phyloP scores from a whole-genome alignment of 2,329 filamentous ascomycete genomes.

The Botrytis tulipae region DNA sequence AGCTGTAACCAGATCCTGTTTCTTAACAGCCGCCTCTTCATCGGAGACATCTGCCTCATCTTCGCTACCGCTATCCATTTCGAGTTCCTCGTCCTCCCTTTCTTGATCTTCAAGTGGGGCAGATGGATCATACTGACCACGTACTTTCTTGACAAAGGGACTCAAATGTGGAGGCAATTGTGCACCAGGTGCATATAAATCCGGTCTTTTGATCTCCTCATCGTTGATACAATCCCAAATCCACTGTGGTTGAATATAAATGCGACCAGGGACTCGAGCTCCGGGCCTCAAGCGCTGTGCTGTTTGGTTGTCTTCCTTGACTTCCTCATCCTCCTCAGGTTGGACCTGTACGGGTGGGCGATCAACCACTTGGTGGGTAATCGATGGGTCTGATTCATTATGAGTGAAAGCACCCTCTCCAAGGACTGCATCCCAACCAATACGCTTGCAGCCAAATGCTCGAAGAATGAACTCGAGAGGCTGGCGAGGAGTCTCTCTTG shows the following conservation, averaged over 20 bases:
- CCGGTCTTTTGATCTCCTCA: slow-evolving; percentile 79
- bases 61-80: slow-evolving; percentile 56
- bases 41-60: slow-evolving; percentile 41
- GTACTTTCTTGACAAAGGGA: slow-evolving; percentile 86
- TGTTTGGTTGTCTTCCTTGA: slow-evolving; percentile 60
- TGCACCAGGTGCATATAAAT: slow-evolving; percentile 86
- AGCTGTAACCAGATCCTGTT: slow-evolving; percentile 40
- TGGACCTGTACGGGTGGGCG: slow-evolving; percentile 69
- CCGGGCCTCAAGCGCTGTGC: slow-evolving; percentile 58
- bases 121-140: slow-evolving; percentile 89
- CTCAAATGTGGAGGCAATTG: slow-evolving; percentile 91
- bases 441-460: slow-evolving; percentile 90
- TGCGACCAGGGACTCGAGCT: slow-evolving; percentile 82
- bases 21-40: slow-evolving; percentile 49
- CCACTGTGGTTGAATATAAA: slow-evolving; percentile 96
- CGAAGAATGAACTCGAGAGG: slow-evolving; percentile 90
- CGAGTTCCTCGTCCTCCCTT: slow-evolving; percentile 78
- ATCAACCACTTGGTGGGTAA: slow-evolving; percentile 96
- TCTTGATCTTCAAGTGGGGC: slow-evolving; percentile 83
- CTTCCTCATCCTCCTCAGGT: slow-evolving; percentile 45
- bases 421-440: slow-evolving; percentile 90
- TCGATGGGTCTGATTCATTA: slow-evolving; percentile 80
- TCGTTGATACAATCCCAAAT: slow-evolving; percentile 97
- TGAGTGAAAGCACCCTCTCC: slow-evolving; percentile 91
- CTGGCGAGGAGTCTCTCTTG: slow-evolving; percentile 86